Evolutionary conservation across 2,329 filamentous ascomycete species (phyloP).

Genomic region (Cladobotryum protrusum): DNA sequence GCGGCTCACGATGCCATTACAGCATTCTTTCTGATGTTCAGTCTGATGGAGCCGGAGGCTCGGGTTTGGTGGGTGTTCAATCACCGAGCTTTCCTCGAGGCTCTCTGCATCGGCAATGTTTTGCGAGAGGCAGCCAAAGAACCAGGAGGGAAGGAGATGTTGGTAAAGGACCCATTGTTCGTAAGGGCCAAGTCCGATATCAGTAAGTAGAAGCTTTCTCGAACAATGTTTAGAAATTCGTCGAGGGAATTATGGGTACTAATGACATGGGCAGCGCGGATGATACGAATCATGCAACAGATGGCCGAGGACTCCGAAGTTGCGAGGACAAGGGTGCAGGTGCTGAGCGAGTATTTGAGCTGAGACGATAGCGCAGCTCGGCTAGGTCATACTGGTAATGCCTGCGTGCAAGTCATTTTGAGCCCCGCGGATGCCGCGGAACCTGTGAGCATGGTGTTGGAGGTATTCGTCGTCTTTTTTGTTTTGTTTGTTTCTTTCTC

Average conservation of each 20-base stretch:
- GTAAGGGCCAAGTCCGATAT: slow-evolving; percentile 56
- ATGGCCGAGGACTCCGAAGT: slow-evolving; percentile 56
- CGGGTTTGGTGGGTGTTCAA: slow-evolving; percentile 83
- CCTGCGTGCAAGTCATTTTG: no score
- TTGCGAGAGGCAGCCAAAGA: slow-evolving; percentile 46
- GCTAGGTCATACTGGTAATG: neutral
- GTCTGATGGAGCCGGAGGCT: slow-evolving; percentile 62
- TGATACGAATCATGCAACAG: slow-evolving; percentile 58
- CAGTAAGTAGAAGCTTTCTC: slow-evolving; percentile 35
- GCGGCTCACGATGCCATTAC: slow-evolving; percentile 69
- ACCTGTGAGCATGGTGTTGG: no score
- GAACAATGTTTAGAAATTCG: neutral
- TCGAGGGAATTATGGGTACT: neutral
- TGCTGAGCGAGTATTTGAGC: slow-evolving; percentile 48
- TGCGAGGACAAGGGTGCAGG: slow-evolving; percentile 52
- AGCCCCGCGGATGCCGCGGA: no score
- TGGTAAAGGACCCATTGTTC: slow-evolving; percentile 51
- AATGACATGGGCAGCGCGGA: slow-evolving; percentile 37
- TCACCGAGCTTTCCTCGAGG: slow-evolving; percentile 73
- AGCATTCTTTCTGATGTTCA: slow-evolving; percentile 68
- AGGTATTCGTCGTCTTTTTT: neutral
- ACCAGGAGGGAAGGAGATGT: slow-evolving; percentile 38
- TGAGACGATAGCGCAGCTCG: neutral
- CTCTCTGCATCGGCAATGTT: slow-evolving; percentile 59
- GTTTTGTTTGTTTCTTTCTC: neutral